A percentile compares a stretch with the other conserved stretches of the same genome.
Evolutionary conservation across 345 rosid species (phyloP).

Genomic region (Raphanus sativus): DNA sequence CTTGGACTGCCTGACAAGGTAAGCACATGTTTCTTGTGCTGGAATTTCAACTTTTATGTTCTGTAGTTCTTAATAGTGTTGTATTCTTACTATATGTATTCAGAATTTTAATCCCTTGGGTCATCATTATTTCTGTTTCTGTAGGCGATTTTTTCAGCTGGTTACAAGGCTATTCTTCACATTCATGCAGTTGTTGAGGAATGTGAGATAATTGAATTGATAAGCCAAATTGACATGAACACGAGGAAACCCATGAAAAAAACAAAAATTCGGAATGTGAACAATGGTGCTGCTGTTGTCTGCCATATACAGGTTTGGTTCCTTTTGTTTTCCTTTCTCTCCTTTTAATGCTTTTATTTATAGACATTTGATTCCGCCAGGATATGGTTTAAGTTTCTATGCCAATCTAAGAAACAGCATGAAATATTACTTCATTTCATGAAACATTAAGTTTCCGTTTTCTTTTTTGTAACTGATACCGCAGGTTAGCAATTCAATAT

Average conservation of each 20-base stretch:
- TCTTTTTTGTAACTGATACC: neutral
- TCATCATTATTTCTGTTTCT: constrained; percentile 3
- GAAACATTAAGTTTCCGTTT: no score
- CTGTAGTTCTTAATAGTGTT: neutral
- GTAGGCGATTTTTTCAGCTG: constrained; percentile 96
- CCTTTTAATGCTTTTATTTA: neutral
- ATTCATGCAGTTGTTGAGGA: constrained; percentile 92
- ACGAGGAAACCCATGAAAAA: constrained; percentile 76
- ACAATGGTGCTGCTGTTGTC: constrained; percentile 70
- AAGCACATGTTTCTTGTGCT: constrained; percentile 3
- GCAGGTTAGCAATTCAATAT: constrained; percentile 74
- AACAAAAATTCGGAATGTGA: constrained; percentile 69
- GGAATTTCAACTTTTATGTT: neutral
- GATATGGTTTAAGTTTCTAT: neutral
- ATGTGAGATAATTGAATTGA: constrained; percentile 81
- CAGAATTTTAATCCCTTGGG: neutral
- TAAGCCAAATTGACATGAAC: constrained; percentile 79
- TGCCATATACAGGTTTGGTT: constrained; percentile 77
- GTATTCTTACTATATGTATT: neutral
- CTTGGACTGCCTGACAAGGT: constrained; percentile 94
- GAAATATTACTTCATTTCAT: neutral
- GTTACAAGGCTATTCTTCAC: constrained; percentile 93
- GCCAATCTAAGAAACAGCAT: neutral
- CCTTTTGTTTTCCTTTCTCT: neutral
- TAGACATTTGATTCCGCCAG: neutral